Evolutionary conservation across 2,329 filamentous ascomycete genomes (phyloP).

Genomic region (Botryotinia narcissicola): DNA sequence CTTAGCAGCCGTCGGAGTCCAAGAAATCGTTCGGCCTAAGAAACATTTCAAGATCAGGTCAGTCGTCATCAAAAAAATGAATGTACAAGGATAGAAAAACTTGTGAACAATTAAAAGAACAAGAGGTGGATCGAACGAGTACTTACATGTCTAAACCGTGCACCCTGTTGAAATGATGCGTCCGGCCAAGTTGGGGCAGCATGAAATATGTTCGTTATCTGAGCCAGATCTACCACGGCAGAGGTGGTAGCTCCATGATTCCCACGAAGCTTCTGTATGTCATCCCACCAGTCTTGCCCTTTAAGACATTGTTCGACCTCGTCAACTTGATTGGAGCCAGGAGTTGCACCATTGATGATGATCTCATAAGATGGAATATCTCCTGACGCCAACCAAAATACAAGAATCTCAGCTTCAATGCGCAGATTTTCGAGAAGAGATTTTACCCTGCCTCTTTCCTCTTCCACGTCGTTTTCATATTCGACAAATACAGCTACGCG

Average conservation of each 20-base stretch:
- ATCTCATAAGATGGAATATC: slow-evolving; percentile 69
- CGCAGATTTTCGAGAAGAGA: slow-evolving; percentile 75
- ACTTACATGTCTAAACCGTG: slow-evolving; percentile 41
- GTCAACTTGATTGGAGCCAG: slow-evolving; percentile 54
- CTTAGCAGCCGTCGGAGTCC: slow-evolving; percentile 62
- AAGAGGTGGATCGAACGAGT: too few species aligned
- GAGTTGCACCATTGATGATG: slow-evolving; percentile 69
- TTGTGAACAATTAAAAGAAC: too few species aligned
- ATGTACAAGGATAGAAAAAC: background rate
- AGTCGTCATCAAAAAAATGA: background rate
- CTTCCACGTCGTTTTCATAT: slow-evolving; percentile 78
- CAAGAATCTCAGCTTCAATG: slow-evolving; percentile 75
- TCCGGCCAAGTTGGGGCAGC: slow-evolving; percentile 50
- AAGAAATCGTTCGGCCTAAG: slow-evolving; percentile 45
- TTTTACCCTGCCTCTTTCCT: slow-evolving; percentile 70
- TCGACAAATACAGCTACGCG: slow-evolving; percentile 86
- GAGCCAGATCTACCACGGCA: slow-evolving; percentile 43
- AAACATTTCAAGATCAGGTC: background rate
- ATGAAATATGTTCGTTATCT: slow-evolving; percentile 44
- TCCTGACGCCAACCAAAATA: slow-evolving; percentile 79
- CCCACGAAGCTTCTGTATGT: slow-evolving; percentile 59
- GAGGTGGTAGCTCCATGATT: slow-evolving; percentile 37
- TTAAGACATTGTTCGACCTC: slow-evolving; percentile 65
- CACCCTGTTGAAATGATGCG: slow-evolving; percentile 50
- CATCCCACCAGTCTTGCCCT: slow-evolving; percentile 80